Base-by-base conservation (phyloP, 208 protist genomes). In the Leishmania aethiopica region DNA sequence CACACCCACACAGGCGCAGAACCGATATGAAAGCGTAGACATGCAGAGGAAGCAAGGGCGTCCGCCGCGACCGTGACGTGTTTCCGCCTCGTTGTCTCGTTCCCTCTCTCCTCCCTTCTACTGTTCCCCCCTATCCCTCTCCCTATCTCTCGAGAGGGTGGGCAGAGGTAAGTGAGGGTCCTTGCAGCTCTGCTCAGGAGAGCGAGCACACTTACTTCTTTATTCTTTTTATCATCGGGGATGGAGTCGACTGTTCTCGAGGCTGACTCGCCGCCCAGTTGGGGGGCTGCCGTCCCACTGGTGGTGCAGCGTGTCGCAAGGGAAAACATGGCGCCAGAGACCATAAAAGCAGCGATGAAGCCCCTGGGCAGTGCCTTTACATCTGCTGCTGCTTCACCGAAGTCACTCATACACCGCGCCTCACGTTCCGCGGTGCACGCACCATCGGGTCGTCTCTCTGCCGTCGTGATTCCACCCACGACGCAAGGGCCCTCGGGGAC, bases 141-240 rank as follows among this genome's bases (percentile, higher is more conserved):
- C 67, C 25, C 69, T 73, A 25, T 25, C 37, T 47, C 42, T 73
- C 8, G 19, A 47, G 37, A 28, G 42, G 45, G 40, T 25, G 40
- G 4, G 22, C 10, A 7, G 25, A 42, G 28, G 66, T 19, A 53
- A 15, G 35, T 25, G 25, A 3, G 37, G 32, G 42, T 11, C 69
- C 42, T 35, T 8, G 37, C 37, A 37, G 19, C 69, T 53, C 42
- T 73, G 69, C 69, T 3, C 7, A 47, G 8, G 35, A 25, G 32
- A 51, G 69, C 22, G 42, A 35, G 69, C 69, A 32, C 17, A 32
- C 2, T 73, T 32, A 28, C 3, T 25, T 28, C 25, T 47, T 72
- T 72, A 28, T 11, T 70, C 60, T 3, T 76, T 84, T 77, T 70
- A n/a, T 22, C 47, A 35, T 53, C n/a, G 15, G 51, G 32, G 47